phyloP scores from a whole-genome alignment of 768 basidiomycete species.

The Russula emetica region DNA sequence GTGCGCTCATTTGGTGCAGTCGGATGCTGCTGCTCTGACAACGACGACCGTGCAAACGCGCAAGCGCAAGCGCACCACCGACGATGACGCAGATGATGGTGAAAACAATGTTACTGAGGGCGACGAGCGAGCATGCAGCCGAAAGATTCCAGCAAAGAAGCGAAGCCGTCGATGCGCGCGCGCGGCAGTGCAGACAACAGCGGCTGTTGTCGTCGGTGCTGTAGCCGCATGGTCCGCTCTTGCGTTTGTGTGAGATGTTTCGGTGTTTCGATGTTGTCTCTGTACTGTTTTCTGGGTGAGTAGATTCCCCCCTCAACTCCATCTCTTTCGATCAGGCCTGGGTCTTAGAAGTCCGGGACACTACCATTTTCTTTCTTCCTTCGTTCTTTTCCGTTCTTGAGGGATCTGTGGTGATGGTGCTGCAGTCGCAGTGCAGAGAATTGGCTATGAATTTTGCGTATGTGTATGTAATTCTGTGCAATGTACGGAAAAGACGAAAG shows the following conservation, averaged over 20 bases:
- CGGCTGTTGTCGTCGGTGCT: constrained; percentile 61
- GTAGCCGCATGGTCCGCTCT: constrained; percentile 70
- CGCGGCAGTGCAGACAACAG: constrained; percentile 53
- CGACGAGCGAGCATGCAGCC: constrained; percentile 14
- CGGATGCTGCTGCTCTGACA: constrained; percentile 28
- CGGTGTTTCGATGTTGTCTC: background rate
- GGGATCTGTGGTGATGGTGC: background rate
- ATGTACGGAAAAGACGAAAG: constrained; percentile 9
- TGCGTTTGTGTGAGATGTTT: constrained; percentile 35
- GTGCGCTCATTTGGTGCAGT: constrained; percentile 30
- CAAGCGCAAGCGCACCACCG: constrained; percentile 41
- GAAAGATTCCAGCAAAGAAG: constrained; percentile 28
- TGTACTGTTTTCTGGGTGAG: background rate
- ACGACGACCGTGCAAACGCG: constrained; percentile 4
- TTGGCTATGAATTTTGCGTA: constrained; percentile 16
- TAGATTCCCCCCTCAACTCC: background rate
- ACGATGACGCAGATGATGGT: constrained; percentile 20
- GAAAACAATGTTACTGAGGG: constrained; percentile 1
- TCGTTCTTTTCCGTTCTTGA: background rate
- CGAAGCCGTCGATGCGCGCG: constrained; percentile 42
- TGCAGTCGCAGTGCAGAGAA: background rate
- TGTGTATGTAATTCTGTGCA: constrained; percentile 24
- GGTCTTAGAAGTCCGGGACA: constrained; percentile 7
- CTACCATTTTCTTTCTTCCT: background rate
- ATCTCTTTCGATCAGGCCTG: background rate